phyloP scores from a whole-genome alignment of 352 stramenopile genomes.

The Phytophthora foliorum region DNA sequence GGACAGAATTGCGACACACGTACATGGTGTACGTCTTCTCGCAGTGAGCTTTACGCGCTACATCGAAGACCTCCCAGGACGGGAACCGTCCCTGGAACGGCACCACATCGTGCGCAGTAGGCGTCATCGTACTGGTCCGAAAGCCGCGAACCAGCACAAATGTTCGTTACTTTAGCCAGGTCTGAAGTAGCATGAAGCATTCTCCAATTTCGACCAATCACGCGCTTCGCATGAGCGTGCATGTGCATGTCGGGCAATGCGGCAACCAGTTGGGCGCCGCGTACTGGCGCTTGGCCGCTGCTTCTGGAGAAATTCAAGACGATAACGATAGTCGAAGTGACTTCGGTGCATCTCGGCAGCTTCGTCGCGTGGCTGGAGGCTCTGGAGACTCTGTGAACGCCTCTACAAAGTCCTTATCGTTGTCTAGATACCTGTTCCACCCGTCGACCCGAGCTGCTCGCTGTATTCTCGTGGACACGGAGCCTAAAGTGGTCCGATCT shows the following conservation, averaged over 20 bases:
- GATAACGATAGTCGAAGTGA: not conserved
- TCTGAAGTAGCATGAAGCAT: not conserved
- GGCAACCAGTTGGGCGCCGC: slow-evolving; percentile 82
- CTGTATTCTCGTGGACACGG: slow-evolving; percentile 83
- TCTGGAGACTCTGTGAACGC: slow-evolving; percentile 6
- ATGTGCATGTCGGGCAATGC: slow-evolving; percentile 81
- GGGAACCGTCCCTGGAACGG: slow-evolving; percentile 73
- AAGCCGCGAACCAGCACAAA: not conserved
- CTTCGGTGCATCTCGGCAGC: not conserved
- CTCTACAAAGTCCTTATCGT: slow-evolving; percentile 10
- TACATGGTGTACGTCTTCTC: slow-evolving; percentile 87
- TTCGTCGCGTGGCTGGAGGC: slow-evolving; percentile 5
- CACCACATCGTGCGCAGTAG: slow-evolving; percentile 63
- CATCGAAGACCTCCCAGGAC: slow-evolving; percentile 83
- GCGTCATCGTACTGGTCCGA: slow-evolving; percentile 23
- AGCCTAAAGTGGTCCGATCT: slow-evolving; percentile 76
- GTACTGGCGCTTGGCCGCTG: slow-evolving; percentile 64
- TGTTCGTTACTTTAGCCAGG: no score
- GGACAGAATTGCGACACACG: slow-evolving; percentile 82
- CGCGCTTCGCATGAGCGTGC: slow-evolving; percentile 52
- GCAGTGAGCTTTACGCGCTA: slow-evolving; percentile 69
- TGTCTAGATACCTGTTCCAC: slow-evolving; percentile 64
- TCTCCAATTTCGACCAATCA: slow-evolving; percentile 17
- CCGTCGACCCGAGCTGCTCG: slow-evolving; percentile 48
- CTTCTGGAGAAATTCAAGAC: slow-evolving; percentile 5